phyloP scores from a whole-genome alignment of 345 rosid genomes.

The Arabis hirsuta region DNA sequence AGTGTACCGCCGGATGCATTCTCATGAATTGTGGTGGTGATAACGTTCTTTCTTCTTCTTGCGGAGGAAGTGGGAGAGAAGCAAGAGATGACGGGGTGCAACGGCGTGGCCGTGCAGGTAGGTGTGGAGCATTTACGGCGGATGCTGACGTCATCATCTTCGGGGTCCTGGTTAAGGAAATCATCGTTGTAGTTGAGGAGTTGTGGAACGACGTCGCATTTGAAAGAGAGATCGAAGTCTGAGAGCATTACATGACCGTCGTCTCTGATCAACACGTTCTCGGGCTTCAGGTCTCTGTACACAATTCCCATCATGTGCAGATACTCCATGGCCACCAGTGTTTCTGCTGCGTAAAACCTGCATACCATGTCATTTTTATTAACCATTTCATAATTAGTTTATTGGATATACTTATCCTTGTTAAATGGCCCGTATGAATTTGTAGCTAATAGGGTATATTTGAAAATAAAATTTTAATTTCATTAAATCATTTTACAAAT shows the following conservation, averaged over 20 bases:
- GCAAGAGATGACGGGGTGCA: conserved; percentile 75
- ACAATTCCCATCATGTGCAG: conserved; percentile 87
- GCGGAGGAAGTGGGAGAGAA: conserved; percentile 49
- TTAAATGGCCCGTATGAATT: not conserved
- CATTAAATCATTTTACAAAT: not conserved
- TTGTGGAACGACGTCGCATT: conserved; percentile 84
- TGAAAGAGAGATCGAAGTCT: conserved; percentile 81
- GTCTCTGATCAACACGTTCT: conserved; percentile 68
- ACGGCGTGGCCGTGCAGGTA: conserved; percentile 61
- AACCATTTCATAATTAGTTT: conserved; percentile 14
- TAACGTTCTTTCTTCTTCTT: conserved; percentile 43
- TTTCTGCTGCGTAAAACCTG: conserved; percentile 82
- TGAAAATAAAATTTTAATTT: no score
- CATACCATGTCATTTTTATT: conserved; percentile 5
- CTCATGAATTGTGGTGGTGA: conserved; percentile 61
- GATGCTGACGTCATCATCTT: conserved; percentile 25
- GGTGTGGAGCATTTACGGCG: conserved; percentile 54
- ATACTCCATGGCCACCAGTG: conserved; percentile 66
- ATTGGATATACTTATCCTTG: not conserved
- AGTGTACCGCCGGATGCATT: conserved; percentile 38
- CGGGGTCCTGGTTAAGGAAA: not conserved
- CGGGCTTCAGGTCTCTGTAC: conserved; percentile 75
- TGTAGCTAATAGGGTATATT: no score
- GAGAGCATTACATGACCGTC: conserved; percentile 83
- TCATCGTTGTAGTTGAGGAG: conserved; percentile 47